These are phyloP conservation scores for Neurospora sp. DNA, from an alignment of 495 filamentous ascomycete genomes.

Conservation along the genomic window DNA sequence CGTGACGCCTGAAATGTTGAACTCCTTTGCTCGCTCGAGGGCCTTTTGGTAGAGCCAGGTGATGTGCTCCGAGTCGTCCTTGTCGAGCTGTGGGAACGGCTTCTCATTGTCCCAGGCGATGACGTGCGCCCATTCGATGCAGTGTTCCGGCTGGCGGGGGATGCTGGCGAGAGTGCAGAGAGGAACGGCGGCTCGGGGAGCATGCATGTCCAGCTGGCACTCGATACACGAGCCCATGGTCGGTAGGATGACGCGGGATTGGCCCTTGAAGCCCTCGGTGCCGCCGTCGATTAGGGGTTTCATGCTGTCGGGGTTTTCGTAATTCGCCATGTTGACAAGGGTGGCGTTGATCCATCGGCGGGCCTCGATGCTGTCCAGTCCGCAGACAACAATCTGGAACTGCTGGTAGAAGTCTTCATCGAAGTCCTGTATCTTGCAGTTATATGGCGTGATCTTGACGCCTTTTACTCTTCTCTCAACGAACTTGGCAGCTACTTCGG, in stretches of 20 bases:
- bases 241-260: constrained; percentile 85
- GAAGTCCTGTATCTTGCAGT: constrained; percentile 93
- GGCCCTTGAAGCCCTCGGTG: constrained; percentile 98
- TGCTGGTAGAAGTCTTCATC: constrained; percentile 98
- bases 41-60: constrained; percentile 92
- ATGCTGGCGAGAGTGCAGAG: constrained; percentile 96
- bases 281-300: constrained; percentile 96
- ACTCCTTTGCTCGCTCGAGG: constrained; percentile 68
- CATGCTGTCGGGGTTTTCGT: constrained; percentile 57
- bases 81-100: constrained; percentile 64
- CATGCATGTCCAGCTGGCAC: constrained; percentile 97
- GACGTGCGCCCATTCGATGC: constrained; percentile 98
- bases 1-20: constrained; percentile 86
- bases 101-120: constrained; percentile 56
- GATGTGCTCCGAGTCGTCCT: constrained; percentile 94
- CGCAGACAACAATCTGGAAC: constrained; percentile 87
- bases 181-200: constrained; percentile 84
- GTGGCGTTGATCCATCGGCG: constrained; percentile 97
- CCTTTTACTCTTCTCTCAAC: constrained; percentile 82
- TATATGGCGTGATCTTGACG: constrained; percentile 86
- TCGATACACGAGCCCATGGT: constrained; percentile 93
- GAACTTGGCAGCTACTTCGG: constrained; percentile 83
- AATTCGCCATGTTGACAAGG: constrained; percentile 79
- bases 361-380: constrained; percentile 96
- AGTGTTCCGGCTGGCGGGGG: constrained; percentile 94